Conservation (phyloP, 768 basidiomycete genomes). For the Gloeopeniophorella convolvens region DNA sequence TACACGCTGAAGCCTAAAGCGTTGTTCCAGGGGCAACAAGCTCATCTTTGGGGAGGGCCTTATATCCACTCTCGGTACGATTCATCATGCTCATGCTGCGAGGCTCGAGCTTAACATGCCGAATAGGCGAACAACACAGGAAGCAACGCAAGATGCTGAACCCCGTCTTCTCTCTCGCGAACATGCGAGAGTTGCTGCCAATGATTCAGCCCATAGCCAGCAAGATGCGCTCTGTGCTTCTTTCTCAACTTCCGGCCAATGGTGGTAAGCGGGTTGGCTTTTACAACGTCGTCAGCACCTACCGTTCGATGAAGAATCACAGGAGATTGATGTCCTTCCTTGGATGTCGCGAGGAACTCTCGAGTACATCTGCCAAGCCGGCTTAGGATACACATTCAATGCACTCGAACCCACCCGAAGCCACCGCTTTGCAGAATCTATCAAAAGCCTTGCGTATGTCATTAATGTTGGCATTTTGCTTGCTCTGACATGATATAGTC, state of each 20-base stretch:
- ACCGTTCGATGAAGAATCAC: slow-evolving; percentile 17
- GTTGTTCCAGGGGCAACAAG: not conserved
- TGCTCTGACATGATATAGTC: not conserved
- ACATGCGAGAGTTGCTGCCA: slow-evolving; percentile 21
- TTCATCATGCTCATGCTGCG: not conserved
- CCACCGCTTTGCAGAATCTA: slow-evolving; percentile 27
- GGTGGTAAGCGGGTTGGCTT: slow-evolving; percentile 4
- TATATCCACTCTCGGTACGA: slow-evolving; percentile 31
- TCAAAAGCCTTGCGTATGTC: slow-evolving; percentile 29
- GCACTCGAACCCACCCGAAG: slow-evolving; percentile 24
- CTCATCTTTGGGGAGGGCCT: slow-evolving; percentile 35
- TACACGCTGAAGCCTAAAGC: not conserved
- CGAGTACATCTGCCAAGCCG: slow-evolving; percentile 32
- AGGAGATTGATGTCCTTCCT: slow-evolving; percentile 30
- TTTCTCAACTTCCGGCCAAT: slow-evolving; percentile 22
- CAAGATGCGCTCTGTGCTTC: slow-evolving; percentile 22
- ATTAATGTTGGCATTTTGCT: not conserved
- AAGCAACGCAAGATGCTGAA: slow-evolving; percentile 27
- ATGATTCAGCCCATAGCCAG: slow-evolving; percentile 30
- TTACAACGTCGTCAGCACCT: not conserved
- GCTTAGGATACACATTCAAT: slow-evolving; percentile 31
- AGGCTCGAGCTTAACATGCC: not conserved
- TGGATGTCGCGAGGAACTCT: slow-evolving; percentile 31
- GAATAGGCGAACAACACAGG: slow-evolving; percentile 24
- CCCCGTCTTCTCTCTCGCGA: slow-evolving; percentile 24